Conservation (phyloP, 2,329 filamentous ascomycete genomes). For the Fusarium verticillioides region DNA sequence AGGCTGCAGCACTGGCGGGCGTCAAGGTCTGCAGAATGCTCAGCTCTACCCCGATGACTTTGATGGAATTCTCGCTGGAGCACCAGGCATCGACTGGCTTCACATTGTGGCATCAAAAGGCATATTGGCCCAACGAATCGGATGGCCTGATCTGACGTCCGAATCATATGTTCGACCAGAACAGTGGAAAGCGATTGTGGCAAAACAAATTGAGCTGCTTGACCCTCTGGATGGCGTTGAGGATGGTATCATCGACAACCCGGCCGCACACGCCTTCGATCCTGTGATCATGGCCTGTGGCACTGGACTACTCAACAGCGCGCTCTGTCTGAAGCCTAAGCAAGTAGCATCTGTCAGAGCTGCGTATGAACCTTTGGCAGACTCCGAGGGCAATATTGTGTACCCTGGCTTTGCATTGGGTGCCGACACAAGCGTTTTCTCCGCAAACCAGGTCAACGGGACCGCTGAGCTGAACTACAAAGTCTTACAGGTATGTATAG, state of each 20-base stretch:
- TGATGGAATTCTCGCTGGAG: slow-evolving; percentile 7
- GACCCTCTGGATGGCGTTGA: slow-evolving; percentile 8
- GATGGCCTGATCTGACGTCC: not conserved
- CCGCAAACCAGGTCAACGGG: slow-evolving; percentile 4
- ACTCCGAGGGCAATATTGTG: not conserved
- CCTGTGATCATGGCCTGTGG: not conserved
- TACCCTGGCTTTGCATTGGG: slow-evolving; percentile 2
- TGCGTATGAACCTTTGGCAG: slow-evolving; percentile 6
- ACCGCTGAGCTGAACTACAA: not conserved
- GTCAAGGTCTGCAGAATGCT: slow-evolving; percentile 4
- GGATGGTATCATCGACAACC: slow-evolving; percentile 11
- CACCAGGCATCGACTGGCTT: slow-evolving; percentile 6
- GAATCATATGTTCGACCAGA: slow-evolving; percentile 7
- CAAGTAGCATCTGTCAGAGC: not conserved
- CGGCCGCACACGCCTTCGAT: not conserved
- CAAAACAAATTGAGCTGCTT: slow-evolving; percentile 5
- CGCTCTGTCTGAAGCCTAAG: not conserved
- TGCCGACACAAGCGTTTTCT: slow-evolving; percentile 9
- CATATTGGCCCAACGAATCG: not conserved
- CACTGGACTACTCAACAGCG: not conserved
- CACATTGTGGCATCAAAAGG: slow-evolving; percentile 16
- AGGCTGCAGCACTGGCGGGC: slow-evolving; percentile 7
- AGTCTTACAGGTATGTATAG: not conserved
- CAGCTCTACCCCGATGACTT: slow-evolving; percentile 11
- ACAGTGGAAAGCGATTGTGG: slow-evolving; percentile 4